phyloP scores from a whole-genome alignment of 495 filamentous ascomycete genomes.

The Rhypophila decipiens region DNA sequence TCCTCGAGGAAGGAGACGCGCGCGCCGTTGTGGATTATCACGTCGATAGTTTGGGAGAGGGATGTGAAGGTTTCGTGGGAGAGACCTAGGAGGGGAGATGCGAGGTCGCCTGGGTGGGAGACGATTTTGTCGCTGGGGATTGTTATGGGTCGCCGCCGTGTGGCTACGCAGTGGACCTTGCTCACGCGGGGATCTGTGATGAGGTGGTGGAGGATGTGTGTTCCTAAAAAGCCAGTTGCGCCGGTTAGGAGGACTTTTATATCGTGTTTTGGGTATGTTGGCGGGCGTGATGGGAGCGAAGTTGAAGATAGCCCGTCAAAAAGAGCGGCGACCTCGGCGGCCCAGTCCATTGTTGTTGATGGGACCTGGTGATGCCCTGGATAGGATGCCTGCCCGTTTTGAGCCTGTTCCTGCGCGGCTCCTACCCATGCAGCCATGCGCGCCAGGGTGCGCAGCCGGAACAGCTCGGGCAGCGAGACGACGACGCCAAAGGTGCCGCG shows the following conservation, averaged over 20 bases:
- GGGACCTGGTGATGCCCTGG: background rate
- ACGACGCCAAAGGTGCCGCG: slow-evolving; percentile 1
- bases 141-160: slow-evolving; percentile 6
- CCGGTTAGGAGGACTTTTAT: slow-evolving; percentile 9
- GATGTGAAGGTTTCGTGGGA: slow-evolving; percentile 11
- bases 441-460: slow-evolving; percentile 20
- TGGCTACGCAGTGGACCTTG: slow-evolving; percentile 18
- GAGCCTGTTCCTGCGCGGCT: background rate
- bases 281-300: background rate
- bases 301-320: background rate
- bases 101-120: slow-evolving; percentile 33
- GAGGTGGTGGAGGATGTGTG: slow-evolving; percentile 8
- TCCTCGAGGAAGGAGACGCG: slow-evolving; percentile 42
- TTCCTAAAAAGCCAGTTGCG: slow-evolving; percentile 10
- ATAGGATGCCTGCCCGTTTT: background rate
- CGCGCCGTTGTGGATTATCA: slow-evolving; percentile 48
- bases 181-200: slow-evolving; percentile 1
- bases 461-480: slow-evolving; percentile 17
- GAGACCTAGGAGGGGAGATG: slow-evolving; percentile 35
- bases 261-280: background rate
- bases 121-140: slow-evolving; percentile 26
- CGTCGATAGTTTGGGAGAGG: slow-evolving; percentile 30
- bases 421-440: slow-evolving; percentile 19
- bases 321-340: slow-evolving; percentile 13
- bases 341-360: slow-evolving; percentile 15